These are phyloP conservation scores for Phialophora expanda DNA, from an alignment of 2,329 filamentous ascomycete species.

Conservation along the genomic window DNA sequence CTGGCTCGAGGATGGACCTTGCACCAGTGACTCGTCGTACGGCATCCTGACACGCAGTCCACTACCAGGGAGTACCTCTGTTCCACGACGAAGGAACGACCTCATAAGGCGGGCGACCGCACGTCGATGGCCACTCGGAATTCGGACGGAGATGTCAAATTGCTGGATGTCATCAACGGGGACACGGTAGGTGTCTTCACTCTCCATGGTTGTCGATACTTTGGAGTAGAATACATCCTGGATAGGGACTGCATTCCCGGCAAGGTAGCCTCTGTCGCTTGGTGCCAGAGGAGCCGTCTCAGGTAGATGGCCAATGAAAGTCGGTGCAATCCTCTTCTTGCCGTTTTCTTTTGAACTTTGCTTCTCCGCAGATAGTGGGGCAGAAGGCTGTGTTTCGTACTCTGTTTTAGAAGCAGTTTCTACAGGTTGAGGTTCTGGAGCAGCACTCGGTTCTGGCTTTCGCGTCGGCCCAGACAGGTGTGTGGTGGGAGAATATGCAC, in stretches of 20 bases:
- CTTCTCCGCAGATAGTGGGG: background rate
- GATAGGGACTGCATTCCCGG: conserved; percentile 45
- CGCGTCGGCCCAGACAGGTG: background rate
- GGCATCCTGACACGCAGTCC: conserved; percentile 23
- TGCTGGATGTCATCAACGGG: conserved; percentile 29
- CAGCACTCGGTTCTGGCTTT: background rate
- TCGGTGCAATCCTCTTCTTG: conserved; percentile 36
- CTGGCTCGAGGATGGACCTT: conserved; percentile 20
- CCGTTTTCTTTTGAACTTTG: conserved; percentile 5
- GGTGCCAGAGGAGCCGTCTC: conserved; percentile 3
- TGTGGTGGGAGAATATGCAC: background rate
- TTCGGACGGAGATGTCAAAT: conserved; percentile 24
- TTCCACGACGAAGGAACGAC: conserved; percentile 27
- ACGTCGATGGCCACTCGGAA: conserved; percentile 39
- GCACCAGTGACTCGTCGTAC: conserved; percentile 17
- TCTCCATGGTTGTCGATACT: conserved; percentile 39
- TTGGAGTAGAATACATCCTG: conserved; percentile 53
- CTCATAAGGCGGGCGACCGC: conserved; percentile 24
- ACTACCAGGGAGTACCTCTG: conserved; percentile 15
- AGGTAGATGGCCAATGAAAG: conserved; percentile 25
- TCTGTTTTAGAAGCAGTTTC: background rate
- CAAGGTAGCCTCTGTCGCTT: conserved; percentile 44
- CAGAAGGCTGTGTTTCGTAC: background rate
- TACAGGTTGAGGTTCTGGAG: background rate
- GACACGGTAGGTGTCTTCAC: conserved; percentile 41